Evolutionary conservation across 306 rosid species (phyloP).

Genomic region (Gillenia trifoliata): DNA sequence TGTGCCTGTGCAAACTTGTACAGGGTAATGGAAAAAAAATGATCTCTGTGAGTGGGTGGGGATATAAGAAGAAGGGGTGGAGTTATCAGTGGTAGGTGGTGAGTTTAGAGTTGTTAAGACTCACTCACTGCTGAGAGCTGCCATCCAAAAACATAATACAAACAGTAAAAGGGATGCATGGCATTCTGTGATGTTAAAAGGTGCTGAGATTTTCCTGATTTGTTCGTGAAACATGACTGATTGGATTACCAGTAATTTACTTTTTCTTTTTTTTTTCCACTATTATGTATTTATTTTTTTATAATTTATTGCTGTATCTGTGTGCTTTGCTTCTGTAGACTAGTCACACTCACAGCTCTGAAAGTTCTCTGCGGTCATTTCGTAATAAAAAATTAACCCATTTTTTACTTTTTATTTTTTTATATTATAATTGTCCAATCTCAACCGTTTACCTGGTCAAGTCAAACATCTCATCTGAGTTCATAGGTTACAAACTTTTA

Average conservation of each 20-base stretch:
- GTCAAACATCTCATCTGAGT: conserved; percentile 13
- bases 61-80: conserved; percentile 45
- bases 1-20: conserved; percentile 4
- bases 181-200: conserved; percentile 23
- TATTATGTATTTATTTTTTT: not conserved
- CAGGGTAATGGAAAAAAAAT: conserved; percentile 19
- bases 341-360: conserved; percentile 7
- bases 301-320: conserved; percentile 18
- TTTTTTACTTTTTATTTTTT: not conserved
- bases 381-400: not conserved
- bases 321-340: not conserved
- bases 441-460: conserved; percentile 8
- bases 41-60: conserved; percentile 26
- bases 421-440: not conserved
- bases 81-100: conserved; percentile 77
- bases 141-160: conserved; percentile 43
- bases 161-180: conserved; percentile 47
- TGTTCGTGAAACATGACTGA: conserved; percentile 33
- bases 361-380: not conserved
- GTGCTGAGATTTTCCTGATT: conserved; percentile 33
- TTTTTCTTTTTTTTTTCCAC: not conserved
- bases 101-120: conserved; percentile 21
- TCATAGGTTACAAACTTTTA: not conserved
- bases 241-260: conserved; percentile 28
- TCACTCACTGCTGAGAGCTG: conserved; percentile 12